phyloP scores from a whole-genome alignment of 164 flowering plant genomes.

The Tetrastigma voinierianum region DNA sequence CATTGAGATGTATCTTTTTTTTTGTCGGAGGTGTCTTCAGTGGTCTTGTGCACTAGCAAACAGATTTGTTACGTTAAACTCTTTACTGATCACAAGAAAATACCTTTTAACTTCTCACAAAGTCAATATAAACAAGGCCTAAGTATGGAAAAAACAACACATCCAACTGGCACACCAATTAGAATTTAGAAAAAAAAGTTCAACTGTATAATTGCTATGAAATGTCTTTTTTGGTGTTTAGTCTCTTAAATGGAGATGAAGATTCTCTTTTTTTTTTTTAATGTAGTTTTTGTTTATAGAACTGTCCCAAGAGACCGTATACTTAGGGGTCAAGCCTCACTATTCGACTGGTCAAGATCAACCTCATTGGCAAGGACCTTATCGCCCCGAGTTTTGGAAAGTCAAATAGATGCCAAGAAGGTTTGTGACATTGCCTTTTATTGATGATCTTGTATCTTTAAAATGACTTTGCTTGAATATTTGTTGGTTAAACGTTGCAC shows the following conservation, averaged over 20 bases:
- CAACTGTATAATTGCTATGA: too few species aligned
- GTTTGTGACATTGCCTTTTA: slow-evolving; percentile 29
- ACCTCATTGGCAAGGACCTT: slow-evolving; percentile 92
- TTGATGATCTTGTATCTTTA: neutral
- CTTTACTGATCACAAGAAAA: too few species aligned
- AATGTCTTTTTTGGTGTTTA: too few species aligned
- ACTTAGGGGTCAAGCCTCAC: slow-evolving; percentile 94
- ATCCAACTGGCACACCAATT: too few species aligned
- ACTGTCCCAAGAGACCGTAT: slow-evolving; percentile 90
- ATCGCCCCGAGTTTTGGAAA: slow-evolving; percentile 96
- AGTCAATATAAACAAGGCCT: too few species aligned
- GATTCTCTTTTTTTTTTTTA: slow-evolving; percentile 5
- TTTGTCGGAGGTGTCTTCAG: too few species aligned
- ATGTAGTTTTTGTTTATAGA: slow-evolving; percentile 41
- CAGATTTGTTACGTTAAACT: too few species aligned
- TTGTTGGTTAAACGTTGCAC: neutral
- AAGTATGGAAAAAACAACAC: too few species aligned
- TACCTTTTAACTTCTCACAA: too few species aligned
- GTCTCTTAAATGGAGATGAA: neutral
- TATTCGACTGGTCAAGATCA: slow-evolving; percentile 97
- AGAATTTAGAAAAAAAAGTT: too few species aligned
- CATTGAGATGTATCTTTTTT: too few species aligned
- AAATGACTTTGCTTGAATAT: neutral
- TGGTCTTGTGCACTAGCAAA: too few species aligned
- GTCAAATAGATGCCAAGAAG: slow-evolving; percentile 98